Percentiles rank a stretch among this genome's conserved stretches.
phyloP scores from a whole-genome alignment of 1,284 basidiomycete genomes.

The Boletus chippewaensis region DNA sequence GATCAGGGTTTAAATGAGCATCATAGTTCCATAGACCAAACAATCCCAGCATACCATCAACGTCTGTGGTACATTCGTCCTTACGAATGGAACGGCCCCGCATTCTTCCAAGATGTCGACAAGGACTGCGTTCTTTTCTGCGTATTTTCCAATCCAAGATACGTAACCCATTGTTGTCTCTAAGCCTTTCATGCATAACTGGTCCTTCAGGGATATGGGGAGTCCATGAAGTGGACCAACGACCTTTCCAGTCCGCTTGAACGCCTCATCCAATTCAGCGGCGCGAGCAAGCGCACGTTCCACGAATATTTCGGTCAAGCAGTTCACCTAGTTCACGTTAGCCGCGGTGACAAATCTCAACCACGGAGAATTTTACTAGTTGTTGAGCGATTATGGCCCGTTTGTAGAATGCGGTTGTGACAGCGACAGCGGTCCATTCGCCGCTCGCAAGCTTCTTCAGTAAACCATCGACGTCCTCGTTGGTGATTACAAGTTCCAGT shows the following conservation, averaged over 20 bases:
- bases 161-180: slow-evolving; percentile 59
- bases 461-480: slow-evolving; percentile 36
- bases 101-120: slow-evolving; percentile 54
- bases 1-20: neutral
- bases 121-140: slow-evolving; percentile 49
- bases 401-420: slow-evolving; percentile 55
- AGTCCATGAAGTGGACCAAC: slow-evolving; percentile 59
- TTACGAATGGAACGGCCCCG: slow-evolving; percentile 64
- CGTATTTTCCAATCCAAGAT: slow-evolving; percentile 53
- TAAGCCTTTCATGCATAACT: slow-evolving; percentile 46
- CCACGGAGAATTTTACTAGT: slow-evolving; percentile 32
- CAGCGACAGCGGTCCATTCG: slow-evolving; percentile 41
- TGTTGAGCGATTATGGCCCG: slow-evolving; percentile 56
- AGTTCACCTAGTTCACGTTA: slow-evolving; percentile 43
- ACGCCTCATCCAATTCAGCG: slow-evolving; percentile 42
- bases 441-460: slow-evolving; percentile 36
- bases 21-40: neutral
- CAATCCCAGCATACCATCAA: slow-evolving; percentile 40
- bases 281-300: slow-evolving; percentile 50
- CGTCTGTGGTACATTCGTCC: slow-evolving; percentile 68
- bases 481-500: slow-evolving; percentile 47
- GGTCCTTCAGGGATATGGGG: slow-evolving; percentile 58
- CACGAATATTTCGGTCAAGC: slow-evolving; percentile 49
- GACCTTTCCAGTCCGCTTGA: slow-evolving; percentile 39
- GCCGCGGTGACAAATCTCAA: neutral